These are phyloP conservation scores for Candida bentonensis DNA, from an alignment of 805 yeast genomes.

Conservation along the genomic window DNA sequence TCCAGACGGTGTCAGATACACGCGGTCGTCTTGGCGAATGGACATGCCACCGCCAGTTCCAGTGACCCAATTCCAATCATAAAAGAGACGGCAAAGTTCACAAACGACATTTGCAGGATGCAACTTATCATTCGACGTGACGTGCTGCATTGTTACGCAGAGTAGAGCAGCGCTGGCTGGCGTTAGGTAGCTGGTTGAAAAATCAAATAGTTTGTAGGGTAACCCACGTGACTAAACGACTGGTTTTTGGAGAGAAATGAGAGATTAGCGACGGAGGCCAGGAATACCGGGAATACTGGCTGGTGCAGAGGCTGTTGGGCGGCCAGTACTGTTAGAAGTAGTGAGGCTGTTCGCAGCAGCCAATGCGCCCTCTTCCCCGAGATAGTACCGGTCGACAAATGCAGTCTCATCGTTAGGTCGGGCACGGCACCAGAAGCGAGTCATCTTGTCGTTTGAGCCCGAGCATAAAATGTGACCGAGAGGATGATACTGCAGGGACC, in stretches of 20 bases:
- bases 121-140: constrained; percentile 31
- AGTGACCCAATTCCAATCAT: constrained; percentile 77
- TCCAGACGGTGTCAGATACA: constrained; percentile 88
- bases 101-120: constrained; percentile 83
- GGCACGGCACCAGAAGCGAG: constrained; percentile 89
- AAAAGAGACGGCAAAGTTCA: constrained; percentile 63
- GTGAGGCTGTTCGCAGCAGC: neutral
- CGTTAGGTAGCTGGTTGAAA: too few relatives aligned
- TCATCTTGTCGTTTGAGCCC: constrained; percentile 87
- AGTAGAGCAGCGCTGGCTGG: too few relatives aligned
- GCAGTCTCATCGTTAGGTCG: constrained; percentile 80
- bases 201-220: too few relatives aligned
- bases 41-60: constrained; percentile 97
- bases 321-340: neutral
- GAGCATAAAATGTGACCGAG: constrained; percentile 82
- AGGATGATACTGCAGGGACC: constrained; percentile 85
- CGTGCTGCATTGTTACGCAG: neutral
- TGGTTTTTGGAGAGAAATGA: neutral
- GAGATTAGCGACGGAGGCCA: neutral
- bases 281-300: neutral
- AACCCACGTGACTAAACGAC: too few relatives aligned
- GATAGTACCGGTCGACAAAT: constrained; percentile 69
- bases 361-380: constrained; percentile 29
- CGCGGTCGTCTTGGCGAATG: constrained; percentile 39
- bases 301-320: neutral